Evolutionary conservation across 225 moss, liverwort and hornwort species (phyloP).

Genomic region (Asterella californica): DNA sequence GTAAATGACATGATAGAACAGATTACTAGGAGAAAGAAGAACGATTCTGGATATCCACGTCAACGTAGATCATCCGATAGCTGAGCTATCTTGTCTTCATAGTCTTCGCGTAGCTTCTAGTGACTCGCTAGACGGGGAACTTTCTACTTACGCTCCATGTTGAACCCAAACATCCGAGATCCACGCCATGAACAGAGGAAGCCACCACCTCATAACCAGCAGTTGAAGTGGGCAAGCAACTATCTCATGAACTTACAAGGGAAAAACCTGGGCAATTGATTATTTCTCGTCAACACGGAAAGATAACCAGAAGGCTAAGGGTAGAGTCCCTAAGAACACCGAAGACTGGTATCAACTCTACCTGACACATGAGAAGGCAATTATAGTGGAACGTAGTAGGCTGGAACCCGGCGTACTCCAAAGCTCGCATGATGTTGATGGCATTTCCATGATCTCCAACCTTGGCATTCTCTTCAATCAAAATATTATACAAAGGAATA

Average conservation of each 20-base stretch:
- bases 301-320: neutral
- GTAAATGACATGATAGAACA: too few species aligned
- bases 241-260: too few species aligned
- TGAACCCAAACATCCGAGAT: too few species aligned
- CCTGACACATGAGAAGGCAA: slow-evolving; percentile 94
- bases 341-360: slow-evolving; percentile 22
- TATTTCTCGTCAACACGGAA: neutral
- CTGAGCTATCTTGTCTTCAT: too few species aligned
- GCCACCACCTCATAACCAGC: too few species aligned
- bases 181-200: too few species aligned
- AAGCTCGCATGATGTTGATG: slow-evolving; percentile 62
- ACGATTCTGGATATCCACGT: too few species aligned
- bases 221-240: too few species aligned
- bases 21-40: too few species aligned
- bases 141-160: too few species aligned
- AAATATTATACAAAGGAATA: slow-evolving; percentile 55
- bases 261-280: neutral
- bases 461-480: slow-evolving; percentile 75
- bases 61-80: too few species aligned
- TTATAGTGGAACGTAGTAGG: slow-evolving; percentile 81
- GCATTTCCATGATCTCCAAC: slow-evolving; percentile 77
- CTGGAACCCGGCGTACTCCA: slow-evolving; percentile 89
- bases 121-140: neutral
- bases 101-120: neutral
- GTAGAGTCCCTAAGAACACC: neutral